Evolutionary conservation across 805 yeast species (phyloP), one percentile per base, ranked within the genome.

Genomic region (Kodamaea fukazawae): DNA sequence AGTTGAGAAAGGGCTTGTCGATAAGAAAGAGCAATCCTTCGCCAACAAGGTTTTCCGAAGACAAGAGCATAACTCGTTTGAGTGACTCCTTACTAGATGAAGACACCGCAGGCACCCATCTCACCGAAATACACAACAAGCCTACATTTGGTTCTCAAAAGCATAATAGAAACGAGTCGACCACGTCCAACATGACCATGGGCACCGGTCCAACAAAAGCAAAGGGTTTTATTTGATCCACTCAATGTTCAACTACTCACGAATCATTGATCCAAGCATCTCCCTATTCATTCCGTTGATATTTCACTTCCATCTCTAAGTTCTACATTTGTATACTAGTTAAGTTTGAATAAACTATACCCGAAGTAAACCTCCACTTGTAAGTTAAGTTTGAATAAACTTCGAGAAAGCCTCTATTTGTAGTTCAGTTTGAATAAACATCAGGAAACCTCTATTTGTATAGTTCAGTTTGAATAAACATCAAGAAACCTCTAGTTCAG

Each of bases 1-100:
- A 63, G 42, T 50, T 77, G 30, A 63, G 73, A 1, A 63, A 74
- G 36, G 70, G 73, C 8, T 63, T 71, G 37, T 67, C 75, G 1
- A 44, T 50, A 13, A 60, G 46, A 34, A 51, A 46, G 29, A 54
- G 45, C 13, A 40, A 32, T 8, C 39, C 43, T 7, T 33, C 42
- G 14, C 43, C 42, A n/a, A 47, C 39, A 15, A 42, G 48, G 7
- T 45, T 49, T 9, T 28, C 18, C 33, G 27, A 40, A 12, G 41
- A 38, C 33, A 26, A 38, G 29, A 39, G 41, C 12, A 33, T 46
- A 6, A 41, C 42, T 4, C 58, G 65, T 43, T 45, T 60, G 29
- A 59, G 61, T 41, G 68, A 57, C 31, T 55, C 58, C 8, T 40
- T 53, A 31, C 42, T 36, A 15, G 41, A 43, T 18, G 58, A 51